Evolutionary conservation across 305 asterid genomes (phyloP), one percentile per base, ranked within the genome.

Genomic region (Fraxinus albicans): DNA sequence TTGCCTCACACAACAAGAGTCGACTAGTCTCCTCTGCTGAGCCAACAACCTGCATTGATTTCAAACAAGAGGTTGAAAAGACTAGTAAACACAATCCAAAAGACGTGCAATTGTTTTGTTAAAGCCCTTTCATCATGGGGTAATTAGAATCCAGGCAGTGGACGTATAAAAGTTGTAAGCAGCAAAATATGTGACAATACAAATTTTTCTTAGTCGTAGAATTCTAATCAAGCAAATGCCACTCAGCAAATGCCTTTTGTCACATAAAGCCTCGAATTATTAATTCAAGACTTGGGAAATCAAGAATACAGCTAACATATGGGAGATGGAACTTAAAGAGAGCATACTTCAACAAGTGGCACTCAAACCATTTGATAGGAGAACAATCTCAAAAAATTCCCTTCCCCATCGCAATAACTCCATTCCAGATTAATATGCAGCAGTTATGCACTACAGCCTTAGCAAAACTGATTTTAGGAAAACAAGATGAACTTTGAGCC

Each of bases 1-100:
- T 94, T 67, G 99, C 98, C 90, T 96, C 98, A 44, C 99, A 94
- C 29, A 96, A 84, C 86, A 96, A 82, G 17, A 96, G 98, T 50
- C 99, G 83, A 73, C 97, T 94, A 1, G 88, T 85, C 93, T 94
- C 98, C 92, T 91, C 92, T 0, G 89, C 85, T 4, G 98, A 92
- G 60, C 97, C 97, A 84, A 92, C 95, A 13, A 96, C 98, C 99
- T 96, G 81, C 84, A 83, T n/a, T 21, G 23, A 58, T 27, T 19
- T 65, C 27, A 73, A 38, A 83, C 74, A 55, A 17, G 8, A 5
- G 12, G 27, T 33, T 72, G 44, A 72, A 31, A 69, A 69, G 74
- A 69, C 19, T 69, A 27, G 8, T 13, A 69, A 69, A 7, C 33
- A 69, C 38, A 0, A 69, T 27, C 36, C n/a, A 69, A 25, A 29